Evolutionary conservation across 805 yeast species (phyloP).

Genomic region (Candida piceae): DNA sequence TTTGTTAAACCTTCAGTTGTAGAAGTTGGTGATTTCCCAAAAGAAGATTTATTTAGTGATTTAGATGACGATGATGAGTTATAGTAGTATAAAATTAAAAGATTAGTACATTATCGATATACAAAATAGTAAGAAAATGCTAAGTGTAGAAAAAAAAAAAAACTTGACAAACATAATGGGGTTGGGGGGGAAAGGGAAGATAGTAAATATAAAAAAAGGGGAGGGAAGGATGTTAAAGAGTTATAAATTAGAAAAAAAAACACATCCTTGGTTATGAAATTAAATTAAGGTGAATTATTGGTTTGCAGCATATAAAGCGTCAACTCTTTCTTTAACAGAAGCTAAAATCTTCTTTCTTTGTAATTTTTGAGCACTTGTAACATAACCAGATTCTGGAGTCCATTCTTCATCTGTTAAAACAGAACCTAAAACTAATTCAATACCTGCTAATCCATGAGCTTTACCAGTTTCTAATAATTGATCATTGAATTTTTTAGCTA

Average conservation of each 20-base stretch:
- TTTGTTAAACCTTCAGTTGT: constrained; percentile 69
- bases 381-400: constrained; percentile 95
- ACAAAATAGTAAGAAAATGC: too few species aligned
- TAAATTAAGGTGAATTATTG: constrained; percentile 5
- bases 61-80: constrained; percentile 3
- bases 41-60: constrained; percentile 32
- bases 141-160: background rate
- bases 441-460: constrained; percentile 75
- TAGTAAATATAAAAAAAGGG: constrained; percentile 1
- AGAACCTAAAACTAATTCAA: constrained; percentile 76
- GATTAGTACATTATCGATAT: too few species aligned
- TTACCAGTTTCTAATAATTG: constrained; percentile 70
- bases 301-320: constrained; percentile 56
- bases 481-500: constrained; percentile 49
- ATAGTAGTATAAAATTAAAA: background rate
- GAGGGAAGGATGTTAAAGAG: background rate
- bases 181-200: too few species aligned
- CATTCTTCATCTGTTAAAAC: constrained; percentile 85
- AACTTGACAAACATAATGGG: background rate
- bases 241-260: too few species aligned
- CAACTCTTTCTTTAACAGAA: constrained; percentile 62
- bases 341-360: constrained; percentile 86
- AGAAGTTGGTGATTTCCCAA: constrained; percentile 59
- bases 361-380: constrained; percentile 92
- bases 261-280: too few species aligned